Conservation (phyloP, 2,329 filamentous ascomycete genomes). For the Cladosporium velox region DNA sequence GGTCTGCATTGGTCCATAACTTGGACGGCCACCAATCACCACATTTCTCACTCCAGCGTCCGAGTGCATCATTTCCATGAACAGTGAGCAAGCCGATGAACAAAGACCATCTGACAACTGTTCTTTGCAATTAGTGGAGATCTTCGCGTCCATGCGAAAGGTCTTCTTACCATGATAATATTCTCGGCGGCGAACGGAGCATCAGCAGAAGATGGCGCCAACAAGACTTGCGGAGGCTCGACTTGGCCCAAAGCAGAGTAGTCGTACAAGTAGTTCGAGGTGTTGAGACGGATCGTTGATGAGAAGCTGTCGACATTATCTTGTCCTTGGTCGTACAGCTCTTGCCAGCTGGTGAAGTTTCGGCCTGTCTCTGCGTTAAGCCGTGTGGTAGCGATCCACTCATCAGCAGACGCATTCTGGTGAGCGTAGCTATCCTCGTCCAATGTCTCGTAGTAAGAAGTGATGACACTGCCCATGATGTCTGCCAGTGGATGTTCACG, state of each 20-base stretch:
- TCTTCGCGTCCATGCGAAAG: not conserved
- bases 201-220: not conserved
- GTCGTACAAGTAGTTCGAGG: not conserved
- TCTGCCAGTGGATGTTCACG: constrained; percentile 25
- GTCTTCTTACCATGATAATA: not conserved
- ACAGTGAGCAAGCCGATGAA: constrained; percentile 32
- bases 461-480: not conserved
- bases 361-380: constrained; percentile 27
- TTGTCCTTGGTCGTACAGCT: constrained; percentile 32
- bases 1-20: constrained; percentile 33
- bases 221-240: not conserved
- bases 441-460: constrained; percentile 20
- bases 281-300: constrained; percentile 10
- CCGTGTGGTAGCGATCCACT: constrained; percentile 29
- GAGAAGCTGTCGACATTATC: constrained; percentile 29
- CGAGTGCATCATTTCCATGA: constrained; percentile 35
- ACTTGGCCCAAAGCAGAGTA: not conserved
- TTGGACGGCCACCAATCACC: constrained; percentile 33
- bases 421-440: not conserved
- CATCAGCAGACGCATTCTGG: not conserved
- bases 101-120: constrained; percentile 34
- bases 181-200: not conserved
- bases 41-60: constrained; percentile 33
- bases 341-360: constrained; percentile 33
- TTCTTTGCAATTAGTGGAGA: not conserved